A percentile compares a stretch with the other conserved stretches of the same genome.
Conservation (phyloP, 345 rosid genomes). For the Citropsis articulata region DNA sequence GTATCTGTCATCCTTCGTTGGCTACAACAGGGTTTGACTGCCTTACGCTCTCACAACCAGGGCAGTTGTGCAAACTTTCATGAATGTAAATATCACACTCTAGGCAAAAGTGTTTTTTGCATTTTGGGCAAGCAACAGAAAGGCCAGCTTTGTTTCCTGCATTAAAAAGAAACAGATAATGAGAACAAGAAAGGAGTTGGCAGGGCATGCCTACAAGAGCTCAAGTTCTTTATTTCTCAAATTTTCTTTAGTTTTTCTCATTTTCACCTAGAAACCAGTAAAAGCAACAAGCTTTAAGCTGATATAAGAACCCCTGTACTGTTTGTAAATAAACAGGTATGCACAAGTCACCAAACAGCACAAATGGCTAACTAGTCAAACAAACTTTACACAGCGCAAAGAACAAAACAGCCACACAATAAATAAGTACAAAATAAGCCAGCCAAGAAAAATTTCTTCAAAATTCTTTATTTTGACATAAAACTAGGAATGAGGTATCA, state of each 20-base stretch:
- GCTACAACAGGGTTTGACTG: slow-evolving; percentile 25
- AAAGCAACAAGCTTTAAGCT: not conserved
- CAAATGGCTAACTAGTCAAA: not conserved
- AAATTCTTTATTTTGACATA: not conserved
- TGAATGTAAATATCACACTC: slow-evolving; percentile 95
- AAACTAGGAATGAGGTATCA: not conserved
- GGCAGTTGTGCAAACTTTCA: slow-evolving; percentile 94
- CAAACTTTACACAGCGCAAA: not conserved
- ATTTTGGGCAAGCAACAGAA: slow-evolving; percentile 63
- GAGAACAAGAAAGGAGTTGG: not conserved
- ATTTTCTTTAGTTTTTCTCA: not conserved
- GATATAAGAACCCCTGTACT: not conserved
- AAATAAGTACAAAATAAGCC: not conserved
- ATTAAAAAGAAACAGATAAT: slow-evolving; percentile 5
- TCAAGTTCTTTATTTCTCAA: not conserved
- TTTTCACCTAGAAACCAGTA: not conserved
- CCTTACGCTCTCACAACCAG: slow-evolving; percentile 82
- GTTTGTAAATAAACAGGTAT: not conserved
- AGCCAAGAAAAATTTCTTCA: not conserved
- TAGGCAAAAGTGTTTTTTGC: slow-evolving; percentile 74
- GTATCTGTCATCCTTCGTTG: not conserved
- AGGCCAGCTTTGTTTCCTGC: slow-evolving; percentile 62
- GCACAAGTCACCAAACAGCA: not conserved
- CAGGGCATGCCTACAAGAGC: not conserved
- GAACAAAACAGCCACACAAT: not conserved